Base-by-base conservation (phyloP, 2,329 filamentous ascomycete species). In the Pezicula radicicola region DNA sequence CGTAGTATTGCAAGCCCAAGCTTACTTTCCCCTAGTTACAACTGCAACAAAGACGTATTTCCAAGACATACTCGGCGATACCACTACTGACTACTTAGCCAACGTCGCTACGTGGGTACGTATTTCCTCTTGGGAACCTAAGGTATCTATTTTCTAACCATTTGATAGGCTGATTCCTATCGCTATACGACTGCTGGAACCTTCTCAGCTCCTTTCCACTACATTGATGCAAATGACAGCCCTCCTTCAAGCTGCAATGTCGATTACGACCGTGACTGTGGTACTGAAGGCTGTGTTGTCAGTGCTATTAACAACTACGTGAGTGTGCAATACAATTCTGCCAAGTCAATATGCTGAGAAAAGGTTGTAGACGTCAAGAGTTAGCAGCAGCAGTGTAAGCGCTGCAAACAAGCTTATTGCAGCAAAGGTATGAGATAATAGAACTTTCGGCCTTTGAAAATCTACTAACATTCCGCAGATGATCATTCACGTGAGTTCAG, bases 141-240 rank as follows among this genome's bases (percentile, higher is more conserved):
- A 9, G 9, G 13, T 41, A 25, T 19, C 10, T 15, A 15, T n/a
- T 6, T 46, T n/a, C 40, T n/a, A 36, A 37, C 25, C 33, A 18
- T 12, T 15, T 8, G 5, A 15, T 35, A 59, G 57, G 83, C 84
- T 36, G 84, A 87, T 69, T 81, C 62, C 15, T 70, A 67, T 65
- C 77, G 83, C 21, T 85, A 86, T 68, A 85, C 80, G 6, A 75
- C 78, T 65, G 84, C 80, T 74, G 83, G 81, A 12, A 73, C 73
- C 44, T 87, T 81, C 69, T 81, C 78, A 6, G 78, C 75, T 58
- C 77, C 76, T 30, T 86, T 83, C 67, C 84, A 88, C 72, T 88
- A 81, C 70, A 87, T 88, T 68, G 84, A 87, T 64, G 83, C 83
- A 55, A 76, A 84, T 59, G 84, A 87, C 66, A 68, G 68, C 60